These are phyloP conservation scores for Nakazawaea holstii DNA, from an alignment of 805 yeast species.

Conservation along the genomic window DNA sequence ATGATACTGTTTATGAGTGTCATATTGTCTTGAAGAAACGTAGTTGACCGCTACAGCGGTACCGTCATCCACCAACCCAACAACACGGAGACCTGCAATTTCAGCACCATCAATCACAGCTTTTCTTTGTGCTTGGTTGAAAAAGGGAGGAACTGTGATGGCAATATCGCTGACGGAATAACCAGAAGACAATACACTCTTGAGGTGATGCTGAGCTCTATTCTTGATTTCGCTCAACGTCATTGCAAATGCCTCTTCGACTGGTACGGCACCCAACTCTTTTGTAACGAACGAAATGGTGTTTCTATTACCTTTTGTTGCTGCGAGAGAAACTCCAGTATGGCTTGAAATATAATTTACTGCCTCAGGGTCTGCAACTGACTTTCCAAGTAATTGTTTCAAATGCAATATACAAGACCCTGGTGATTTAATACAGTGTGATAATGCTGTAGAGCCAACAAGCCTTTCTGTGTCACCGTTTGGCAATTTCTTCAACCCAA, in stretches of 20 bases:
- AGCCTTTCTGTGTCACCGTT: constrained; percentile 56
- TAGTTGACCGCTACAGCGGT: constrained; percentile 85
- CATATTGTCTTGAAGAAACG: constrained; percentile 48
- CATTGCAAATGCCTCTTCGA: constrained; percentile 89
- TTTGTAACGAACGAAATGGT: constrained; percentile 54
- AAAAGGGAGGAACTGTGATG: constrained; percentile 73
- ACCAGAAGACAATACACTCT: constrained; percentile 41
- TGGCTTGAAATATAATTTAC: constrained; percentile 44
- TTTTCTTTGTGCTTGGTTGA: constrained; percentile 56
- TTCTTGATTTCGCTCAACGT: constrained; percentile 54
- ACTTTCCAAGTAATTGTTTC: constrained; percentile 68
- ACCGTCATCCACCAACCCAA: constrained; percentile 82
- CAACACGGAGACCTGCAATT: constrained; percentile 59
- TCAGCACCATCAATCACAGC: constrained; percentile 70
- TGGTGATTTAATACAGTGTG: constrained; percentile 72
- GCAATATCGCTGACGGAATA: constrained; percentile 59
- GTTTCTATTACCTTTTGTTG: constrained; percentile 37
- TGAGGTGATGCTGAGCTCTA: constrained; percentile 61
- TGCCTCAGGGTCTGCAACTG: constrained; percentile 41
- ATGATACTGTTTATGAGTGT: constrained; percentile 48
- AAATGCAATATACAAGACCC: constrained; percentile 57
- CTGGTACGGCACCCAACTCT: constrained; percentile 34
- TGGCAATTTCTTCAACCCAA: constrained; percentile 48
- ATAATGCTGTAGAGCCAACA: constrained; percentile 72
- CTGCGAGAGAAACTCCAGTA: constrained; percentile 51